Evolutionary conservation across 2,329 filamentous ascomycete species (phyloP).

Genomic region (Aplosporella prunicola): DNA sequence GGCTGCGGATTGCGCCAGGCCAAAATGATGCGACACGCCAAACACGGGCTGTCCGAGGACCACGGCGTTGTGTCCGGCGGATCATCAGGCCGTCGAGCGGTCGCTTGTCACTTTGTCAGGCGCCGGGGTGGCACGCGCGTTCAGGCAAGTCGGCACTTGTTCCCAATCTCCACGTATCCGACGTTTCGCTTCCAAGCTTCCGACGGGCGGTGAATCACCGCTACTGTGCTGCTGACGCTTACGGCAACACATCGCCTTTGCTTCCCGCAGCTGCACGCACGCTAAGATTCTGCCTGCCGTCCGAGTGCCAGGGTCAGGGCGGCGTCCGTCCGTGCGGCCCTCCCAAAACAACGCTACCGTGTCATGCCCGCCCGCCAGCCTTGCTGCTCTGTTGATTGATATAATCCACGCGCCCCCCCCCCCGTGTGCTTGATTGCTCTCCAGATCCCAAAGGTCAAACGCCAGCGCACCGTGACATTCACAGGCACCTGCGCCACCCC

Average conservation of each 20-base stretch:
- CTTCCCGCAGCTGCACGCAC: too few species aligned
- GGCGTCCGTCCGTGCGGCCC: too few species aligned
- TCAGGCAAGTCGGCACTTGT: not conserved
- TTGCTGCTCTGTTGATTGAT: conserved; percentile 2
- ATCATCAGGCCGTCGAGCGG: not conserved
- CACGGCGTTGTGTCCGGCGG: not conserved
- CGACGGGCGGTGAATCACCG: too few species aligned
- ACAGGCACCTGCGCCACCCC: conserved; percentile 1
- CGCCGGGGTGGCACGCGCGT: conserved; percentile 1
- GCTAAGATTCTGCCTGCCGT: too few species aligned
- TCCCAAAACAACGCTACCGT: conserved; percentile 6
- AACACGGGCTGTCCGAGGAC: not conserved
- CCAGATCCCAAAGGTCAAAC: not conserved
- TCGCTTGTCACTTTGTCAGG: too few species aligned
- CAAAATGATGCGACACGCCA: too few species aligned
- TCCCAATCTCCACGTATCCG: too few species aligned
- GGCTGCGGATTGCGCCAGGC: too few species aligned
- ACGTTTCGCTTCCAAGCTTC: too few species aligned
- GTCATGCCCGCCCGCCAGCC: not conserved
- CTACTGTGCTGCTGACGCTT: too few species aligned
- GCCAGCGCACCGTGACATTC: conserved; percentile 5
- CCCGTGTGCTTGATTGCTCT: conserved; percentile 4
- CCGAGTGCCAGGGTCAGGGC: too few species aligned
- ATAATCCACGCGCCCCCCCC: conserved; percentile 2
- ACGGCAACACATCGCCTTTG: too few species aligned